These are phyloP conservation scores for Kuraishia molischiana DNA, from an alignment of 805 yeast species.

Conservation along the genomic window DNA sequence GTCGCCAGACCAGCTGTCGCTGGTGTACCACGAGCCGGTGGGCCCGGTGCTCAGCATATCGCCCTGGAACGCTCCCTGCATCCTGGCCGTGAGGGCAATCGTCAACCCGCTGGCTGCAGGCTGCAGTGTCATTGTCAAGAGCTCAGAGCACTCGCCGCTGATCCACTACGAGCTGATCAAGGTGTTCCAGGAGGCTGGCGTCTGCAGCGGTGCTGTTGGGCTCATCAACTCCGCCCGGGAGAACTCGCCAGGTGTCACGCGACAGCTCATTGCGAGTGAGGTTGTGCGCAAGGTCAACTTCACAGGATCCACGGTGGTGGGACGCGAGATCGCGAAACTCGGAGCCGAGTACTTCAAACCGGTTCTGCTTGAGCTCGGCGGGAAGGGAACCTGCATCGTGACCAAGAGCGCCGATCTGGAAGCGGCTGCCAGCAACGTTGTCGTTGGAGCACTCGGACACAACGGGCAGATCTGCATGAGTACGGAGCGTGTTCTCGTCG, in stretches of 20 bases:
- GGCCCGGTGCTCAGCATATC: conserved; percentile 37
- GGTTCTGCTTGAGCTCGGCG: conserved; percentile 32
- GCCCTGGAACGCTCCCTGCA: conserved; percentile 41
- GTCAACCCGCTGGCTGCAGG: conserved; percentile 38
- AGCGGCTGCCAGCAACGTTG: conserved; percentile 17
- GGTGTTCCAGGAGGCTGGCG: conserved; percentile 26
- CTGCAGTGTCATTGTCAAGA: conserved; percentile 32
- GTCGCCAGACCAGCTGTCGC: conserved; percentile 5
- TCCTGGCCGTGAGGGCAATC: conserved; percentile 27
- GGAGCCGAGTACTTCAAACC: conserved; percentile 32
- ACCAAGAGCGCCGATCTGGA: conserved; percentile 21
- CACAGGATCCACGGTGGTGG: conserved; percentile 35
- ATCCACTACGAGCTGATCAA: conserved; percentile 22
- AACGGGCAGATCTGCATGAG: conserved; percentile 41
- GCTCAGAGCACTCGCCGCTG: conserved; percentile 28
- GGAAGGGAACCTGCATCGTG: conserved; percentile 29
- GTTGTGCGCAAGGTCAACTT: conserved; percentile 28
- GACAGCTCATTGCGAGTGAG: conserved; percentile 16
- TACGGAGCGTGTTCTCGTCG: conserved; percentile 27
- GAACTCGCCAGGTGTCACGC: conserved; percentile 17
- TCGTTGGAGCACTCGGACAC: conserved; percentile 29
- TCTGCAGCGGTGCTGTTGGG: conserved; percentile 25
- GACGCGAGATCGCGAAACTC: conserved; percentile 22
- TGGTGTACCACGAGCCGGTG: conserved; percentile 26
- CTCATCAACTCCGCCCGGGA: conserved; percentile 21